phyloP scores from a whole-genome alignment of 495 filamentous ascomycete genomes.

The Aspergillus mulundensis region DNA sequence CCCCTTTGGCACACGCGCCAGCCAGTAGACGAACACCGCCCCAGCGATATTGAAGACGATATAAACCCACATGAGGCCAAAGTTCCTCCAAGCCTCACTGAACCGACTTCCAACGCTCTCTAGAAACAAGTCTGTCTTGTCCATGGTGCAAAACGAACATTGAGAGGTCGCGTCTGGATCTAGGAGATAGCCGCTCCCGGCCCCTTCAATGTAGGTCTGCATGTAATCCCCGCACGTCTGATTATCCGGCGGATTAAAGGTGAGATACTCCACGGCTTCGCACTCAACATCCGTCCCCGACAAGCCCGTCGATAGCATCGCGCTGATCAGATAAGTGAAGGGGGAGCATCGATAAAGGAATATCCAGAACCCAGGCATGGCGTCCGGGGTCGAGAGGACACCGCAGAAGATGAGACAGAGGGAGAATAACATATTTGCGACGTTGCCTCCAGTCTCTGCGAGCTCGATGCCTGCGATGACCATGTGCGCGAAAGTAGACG shows the following conservation, averaged over 20 bases:
- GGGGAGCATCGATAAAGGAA: constrained; percentile 7
- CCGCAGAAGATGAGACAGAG: constrained; percentile 60
- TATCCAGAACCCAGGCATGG: constrained; percentile 8
- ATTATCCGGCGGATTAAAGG: constrained; percentile 33
- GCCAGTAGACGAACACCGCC: constrained; percentile 45
- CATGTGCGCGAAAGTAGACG: constrained; percentile 64
- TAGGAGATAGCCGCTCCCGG: constrained; percentile 24
- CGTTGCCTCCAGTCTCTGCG: constrained; percentile 57
- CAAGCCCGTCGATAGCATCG: constrained; percentile 51
- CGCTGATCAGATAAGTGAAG: constrained; percentile 38
- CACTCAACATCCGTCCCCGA: constrained; percentile 53
- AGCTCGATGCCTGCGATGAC: constrained; percentile 59
- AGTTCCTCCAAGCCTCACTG: constrained; percentile 44
- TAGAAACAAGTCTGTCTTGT: constrained; percentile 35
- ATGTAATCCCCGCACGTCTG: constrained; percentile 32
- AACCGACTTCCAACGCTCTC: constrained; percentile 29
- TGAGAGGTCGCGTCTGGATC: constrained; percentile 27
- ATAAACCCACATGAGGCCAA: constrained; percentile 50
- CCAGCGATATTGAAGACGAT: constrained; percentile 44
- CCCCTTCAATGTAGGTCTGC: constrained; percentile 13
- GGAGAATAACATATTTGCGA: constrained; percentile 59
- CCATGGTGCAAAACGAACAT: constrained; percentile 36
- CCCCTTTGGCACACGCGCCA: constrained; percentile 21
- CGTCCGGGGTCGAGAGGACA: constrained; percentile 1
- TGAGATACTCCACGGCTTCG: constrained; percentile 48